phyloP scores from a whole-genome alignment of 371 early-diverging fungal species.

The Rhizopus delemar region DNA sequence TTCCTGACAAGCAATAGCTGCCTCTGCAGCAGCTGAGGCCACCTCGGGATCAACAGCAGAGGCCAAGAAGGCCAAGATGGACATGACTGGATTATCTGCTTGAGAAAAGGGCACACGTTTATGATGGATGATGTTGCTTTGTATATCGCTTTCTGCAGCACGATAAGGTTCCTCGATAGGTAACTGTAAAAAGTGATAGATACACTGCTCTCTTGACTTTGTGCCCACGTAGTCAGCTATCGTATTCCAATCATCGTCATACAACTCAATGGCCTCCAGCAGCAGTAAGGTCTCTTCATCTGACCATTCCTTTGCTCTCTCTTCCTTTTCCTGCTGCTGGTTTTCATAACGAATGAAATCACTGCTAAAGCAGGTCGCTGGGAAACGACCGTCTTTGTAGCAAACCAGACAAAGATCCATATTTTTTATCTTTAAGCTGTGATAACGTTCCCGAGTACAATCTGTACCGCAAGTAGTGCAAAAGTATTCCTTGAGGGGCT shows the following conservation, averaged over 20 bases:
- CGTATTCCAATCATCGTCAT: constrained; percentile 95
- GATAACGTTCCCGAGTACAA: constrained; percentile 79
- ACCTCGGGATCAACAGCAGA: constrained; percentile 90
- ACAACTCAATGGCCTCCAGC: constrained; percentile 95
- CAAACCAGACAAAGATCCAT: constrained; percentile 88
- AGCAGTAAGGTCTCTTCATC: constrained; percentile 93
- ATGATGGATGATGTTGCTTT: constrained; percentile 45
- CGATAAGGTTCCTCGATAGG: constrained; percentile 93
- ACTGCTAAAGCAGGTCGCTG: constrained; percentile 77
- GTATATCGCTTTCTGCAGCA: constrained; percentile 10
- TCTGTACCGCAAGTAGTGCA: constrained; percentile 92
- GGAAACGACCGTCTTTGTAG: constrained; percentile 94
- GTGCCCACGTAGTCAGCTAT: constrained; percentile 91
- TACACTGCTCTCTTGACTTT: constrained; percentile 90
- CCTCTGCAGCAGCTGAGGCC: constrained; percentile 78
- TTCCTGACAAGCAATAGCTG: constrained; percentile 35
- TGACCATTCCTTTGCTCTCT: constrained; percentile 67
- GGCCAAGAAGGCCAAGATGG: constrained; percentile 93
- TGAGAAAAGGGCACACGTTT: constrained; percentile 79
- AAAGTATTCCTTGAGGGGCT: constrained; percentile 48
- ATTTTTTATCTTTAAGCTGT: constrained; percentile 76
- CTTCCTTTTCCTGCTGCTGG: constrained; percentile 52
- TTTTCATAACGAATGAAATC: constrained; percentile 85
- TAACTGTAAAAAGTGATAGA: constrained; percentile 92
- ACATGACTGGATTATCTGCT: constrained; percentile 96